phyloP scores from a whole-genome alignment of 1,284 basidiomycete genomes.

The Ceratobasidium sp. region DNA sequence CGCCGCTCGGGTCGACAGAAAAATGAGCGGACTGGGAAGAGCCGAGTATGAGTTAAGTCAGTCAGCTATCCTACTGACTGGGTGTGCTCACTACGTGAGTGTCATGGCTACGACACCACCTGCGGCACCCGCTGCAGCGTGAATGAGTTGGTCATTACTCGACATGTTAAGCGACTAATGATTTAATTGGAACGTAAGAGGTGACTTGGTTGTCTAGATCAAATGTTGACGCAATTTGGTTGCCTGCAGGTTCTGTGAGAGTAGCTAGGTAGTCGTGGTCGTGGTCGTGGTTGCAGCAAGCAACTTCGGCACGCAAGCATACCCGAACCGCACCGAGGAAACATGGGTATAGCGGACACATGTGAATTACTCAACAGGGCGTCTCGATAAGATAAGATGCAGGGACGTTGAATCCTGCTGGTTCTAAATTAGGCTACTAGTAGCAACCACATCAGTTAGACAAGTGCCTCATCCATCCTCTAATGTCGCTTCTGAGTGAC shows the following conservation, averaged over 20 bases:
- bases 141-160: constrained; percentile 83
- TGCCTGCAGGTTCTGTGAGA: not conserved
- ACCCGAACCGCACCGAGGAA: constrained; percentile 23
- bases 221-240: not conserved
- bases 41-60: constrained; percentile 46
- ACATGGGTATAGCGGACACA: constrained; percentile 13
- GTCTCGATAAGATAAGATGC: constrained; percentile 40
- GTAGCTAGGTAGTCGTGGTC: not conserved
- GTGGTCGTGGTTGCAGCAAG: constrained; percentile 9
- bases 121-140: constrained; percentile 88
- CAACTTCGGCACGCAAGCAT: constrained; percentile 14
- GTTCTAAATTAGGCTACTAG: not conserved
- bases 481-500: constrained; percentile 74
- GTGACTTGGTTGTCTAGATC: not conserved
- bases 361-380: constrained; percentile 12
- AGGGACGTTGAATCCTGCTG: not conserved
- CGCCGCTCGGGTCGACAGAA: constrained; percentile 92
- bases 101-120: constrained; percentile 93
- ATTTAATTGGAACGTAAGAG: constrained; percentile 28
- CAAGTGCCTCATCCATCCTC: not conserved
- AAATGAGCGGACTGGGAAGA: constrained; percentile 81
- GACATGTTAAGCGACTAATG: constrained; percentile 55
- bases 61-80: not conserved
- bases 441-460: not conserved
- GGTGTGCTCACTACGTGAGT: constrained; percentile 74